Evolutionary conservation across 768 basidiomycete species (phyloP), one percentile per base, ranked within the genome.

Genomic region (Boletus fagicola): DNA sequence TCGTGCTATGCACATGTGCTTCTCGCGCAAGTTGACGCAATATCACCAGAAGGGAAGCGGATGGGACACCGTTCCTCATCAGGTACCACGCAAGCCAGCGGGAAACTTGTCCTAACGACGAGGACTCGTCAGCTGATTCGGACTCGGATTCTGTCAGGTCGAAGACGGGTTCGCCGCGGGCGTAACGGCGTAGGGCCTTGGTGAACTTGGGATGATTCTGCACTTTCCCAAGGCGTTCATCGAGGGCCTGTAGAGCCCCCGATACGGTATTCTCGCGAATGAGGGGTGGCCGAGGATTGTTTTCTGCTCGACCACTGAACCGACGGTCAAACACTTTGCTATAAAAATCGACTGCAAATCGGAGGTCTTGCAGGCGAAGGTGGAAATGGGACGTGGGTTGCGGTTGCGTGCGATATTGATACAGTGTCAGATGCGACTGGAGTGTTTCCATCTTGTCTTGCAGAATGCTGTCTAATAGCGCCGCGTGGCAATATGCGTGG

Each of bases 381-480:
- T 85, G 82, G 72, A 87, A 90, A 67, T 83, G 85, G 10, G 76
- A 79, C 7, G 83, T 82, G 4, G 72, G 63, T 0, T 83, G 81
- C 4, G 78, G 74, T 80, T 86, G 83, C 52, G 73, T 80, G 56
- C 90, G 85, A 63, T 85, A 85, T 49, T 77, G 80, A 66, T 86
- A 91, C 30, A 94, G 68, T 1, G 83, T 83, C 3, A 94, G 75
- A 67, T 93, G 88, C 0, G 87, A 79, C 62, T 88, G 85, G 4
- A 95, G 73, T 0, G 89, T 86, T 56, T 85, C 82, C 13, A 88
- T 85, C 68, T 96, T 97, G 73, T 95, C 94, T 68, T 91, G 86
- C n/a, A 94, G 76, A 49, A 98, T 88, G 72, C 90, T 88, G 68
- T 98, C 95, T 43, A 94, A 78, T 13, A 94, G 71, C 30, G 82